Conservation (phyloP, 164 flowering plant species). For the Annona squamosa region DNA sequence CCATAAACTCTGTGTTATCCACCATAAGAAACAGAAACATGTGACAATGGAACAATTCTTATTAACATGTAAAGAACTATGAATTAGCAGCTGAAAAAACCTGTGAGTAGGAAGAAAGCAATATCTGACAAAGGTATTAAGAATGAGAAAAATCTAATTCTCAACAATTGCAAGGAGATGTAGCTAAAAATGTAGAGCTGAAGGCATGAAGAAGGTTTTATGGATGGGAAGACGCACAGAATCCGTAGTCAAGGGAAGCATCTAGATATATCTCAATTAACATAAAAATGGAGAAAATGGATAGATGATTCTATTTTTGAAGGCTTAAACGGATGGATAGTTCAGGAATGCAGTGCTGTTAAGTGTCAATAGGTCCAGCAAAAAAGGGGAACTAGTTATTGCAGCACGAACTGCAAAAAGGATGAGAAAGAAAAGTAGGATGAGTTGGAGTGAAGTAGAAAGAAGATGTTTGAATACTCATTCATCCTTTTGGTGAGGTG, state of each 20-base stretch:
- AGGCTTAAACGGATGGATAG: too few relatives aligned
- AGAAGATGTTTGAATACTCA: not conserved
- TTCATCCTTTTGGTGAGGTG: not conserved
- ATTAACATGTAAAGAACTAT: not conserved
- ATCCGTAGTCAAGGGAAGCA: not conserved
- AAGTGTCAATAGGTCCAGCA: too few relatives aligned
- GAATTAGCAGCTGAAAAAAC: conserved; percentile 1
- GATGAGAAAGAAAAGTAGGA: not conserved
- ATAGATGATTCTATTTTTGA: too few relatives aligned
- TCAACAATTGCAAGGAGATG: not conserved
- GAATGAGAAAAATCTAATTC: not conserved
- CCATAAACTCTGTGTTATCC: not conserved
- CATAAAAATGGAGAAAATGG: too few relatives aligned
- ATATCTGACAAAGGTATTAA: not conserved
- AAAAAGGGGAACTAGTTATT: not conserved
- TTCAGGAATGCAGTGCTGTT: too few relatives aligned
- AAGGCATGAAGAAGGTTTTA: not conserved
- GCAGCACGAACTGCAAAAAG: not conserved
- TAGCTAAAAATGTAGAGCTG: not conserved
- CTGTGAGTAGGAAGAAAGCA: not conserved
- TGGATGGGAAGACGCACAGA: not conserved
- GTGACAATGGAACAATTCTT: not conserved
- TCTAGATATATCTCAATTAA: too few relatives aligned
- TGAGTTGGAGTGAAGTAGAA: not conserved
- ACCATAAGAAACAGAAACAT: not conserved